Conservation (phyloP, 2,329 filamentous ascomycete genomes). For the Penicillium rolfsii region DNA sequence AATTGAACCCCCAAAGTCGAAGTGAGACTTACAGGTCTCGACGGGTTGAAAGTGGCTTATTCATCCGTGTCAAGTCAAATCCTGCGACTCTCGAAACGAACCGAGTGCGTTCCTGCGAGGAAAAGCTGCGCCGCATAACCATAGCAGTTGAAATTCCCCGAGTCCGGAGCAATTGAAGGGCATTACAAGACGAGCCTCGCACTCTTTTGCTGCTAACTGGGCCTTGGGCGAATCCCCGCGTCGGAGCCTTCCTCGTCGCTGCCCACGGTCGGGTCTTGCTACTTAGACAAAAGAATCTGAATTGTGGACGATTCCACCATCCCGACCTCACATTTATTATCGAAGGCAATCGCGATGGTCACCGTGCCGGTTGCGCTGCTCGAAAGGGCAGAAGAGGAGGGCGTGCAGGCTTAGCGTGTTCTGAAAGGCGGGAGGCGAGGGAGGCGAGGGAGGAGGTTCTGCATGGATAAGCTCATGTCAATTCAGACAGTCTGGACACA, state of each 20-base stretch:
- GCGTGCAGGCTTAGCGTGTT: constrained; percentile 6
- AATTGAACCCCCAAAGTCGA: too few species aligned
- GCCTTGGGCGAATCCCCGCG: constrained; percentile 11
- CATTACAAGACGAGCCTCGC: not conserved
- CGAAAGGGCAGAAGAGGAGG: constrained; percentile 1
- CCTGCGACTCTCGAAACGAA: not conserved
- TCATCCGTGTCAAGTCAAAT: not conserved
- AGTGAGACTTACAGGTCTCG: not conserved
- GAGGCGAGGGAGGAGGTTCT: not conserved
- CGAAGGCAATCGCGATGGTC: not conserved
- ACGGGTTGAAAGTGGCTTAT: not conserved
- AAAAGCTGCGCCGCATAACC: not conserved
- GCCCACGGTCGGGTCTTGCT: constrained; percentile 8
- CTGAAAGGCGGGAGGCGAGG: constrained; percentile 4
- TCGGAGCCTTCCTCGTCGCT: constrained; percentile 5
- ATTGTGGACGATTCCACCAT: not conserved
- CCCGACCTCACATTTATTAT: not conserved
- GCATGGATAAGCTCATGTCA: not conserved
- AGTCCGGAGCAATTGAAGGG: not conserved
- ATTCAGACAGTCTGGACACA: not conserved
- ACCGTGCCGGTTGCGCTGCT: constrained; percentile 8
- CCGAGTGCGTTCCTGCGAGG: not conserved
- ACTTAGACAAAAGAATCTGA: constrained; percentile 4
- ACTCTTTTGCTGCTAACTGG: constrained; percentile 1
- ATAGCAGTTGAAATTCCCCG: not conserved